phyloP scores from a whole-genome alignment of 179 eudicot species.

The Nepenthes alata region DNA sequence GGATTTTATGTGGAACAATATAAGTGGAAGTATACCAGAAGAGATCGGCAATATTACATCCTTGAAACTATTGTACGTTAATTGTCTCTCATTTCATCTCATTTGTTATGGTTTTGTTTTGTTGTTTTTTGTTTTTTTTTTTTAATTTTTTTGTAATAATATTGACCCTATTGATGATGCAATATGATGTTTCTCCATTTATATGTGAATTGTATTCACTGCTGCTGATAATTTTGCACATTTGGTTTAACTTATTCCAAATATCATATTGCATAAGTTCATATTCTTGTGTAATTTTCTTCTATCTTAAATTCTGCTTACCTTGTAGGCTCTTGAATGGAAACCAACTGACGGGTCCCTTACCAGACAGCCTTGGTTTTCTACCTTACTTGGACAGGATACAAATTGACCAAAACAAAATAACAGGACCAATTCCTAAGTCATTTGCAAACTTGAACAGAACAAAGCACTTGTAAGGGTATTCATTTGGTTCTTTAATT shows the following conservation, averaged over 20 bases:
- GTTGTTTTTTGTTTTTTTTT: no score
- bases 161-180: neutral
- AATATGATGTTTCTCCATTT: no score
- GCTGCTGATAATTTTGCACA: no score
- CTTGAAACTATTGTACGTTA: constrained; percentile 64
- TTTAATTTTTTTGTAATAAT: no score
- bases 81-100: neutral
- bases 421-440: constrained; percentile 62
- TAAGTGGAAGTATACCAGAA: constrained; percentile 66
- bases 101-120: neutral
- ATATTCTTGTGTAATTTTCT: neutral
- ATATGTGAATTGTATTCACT: no score
- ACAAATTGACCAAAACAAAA: constrained; percentile 54
- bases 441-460: constrained; percentile 64
- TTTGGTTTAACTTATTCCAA: neutral
- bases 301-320: neutral
- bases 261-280: no score
- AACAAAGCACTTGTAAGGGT: constrained; percentile 66
- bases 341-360: constrained; percentile 52
- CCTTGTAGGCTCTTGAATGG: constrained; percentile 64
- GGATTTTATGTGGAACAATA: constrained; percentile 89
- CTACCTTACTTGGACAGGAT: constrained; percentile 43
- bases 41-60: constrained; percentile 68
- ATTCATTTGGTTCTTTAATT: neutral
- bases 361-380: constrained; percentile 66